phyloP scores from a whole-genome alignment of 2,329 filamentous ascomycete genomes.

The Exophiala bonariae region DNA sequence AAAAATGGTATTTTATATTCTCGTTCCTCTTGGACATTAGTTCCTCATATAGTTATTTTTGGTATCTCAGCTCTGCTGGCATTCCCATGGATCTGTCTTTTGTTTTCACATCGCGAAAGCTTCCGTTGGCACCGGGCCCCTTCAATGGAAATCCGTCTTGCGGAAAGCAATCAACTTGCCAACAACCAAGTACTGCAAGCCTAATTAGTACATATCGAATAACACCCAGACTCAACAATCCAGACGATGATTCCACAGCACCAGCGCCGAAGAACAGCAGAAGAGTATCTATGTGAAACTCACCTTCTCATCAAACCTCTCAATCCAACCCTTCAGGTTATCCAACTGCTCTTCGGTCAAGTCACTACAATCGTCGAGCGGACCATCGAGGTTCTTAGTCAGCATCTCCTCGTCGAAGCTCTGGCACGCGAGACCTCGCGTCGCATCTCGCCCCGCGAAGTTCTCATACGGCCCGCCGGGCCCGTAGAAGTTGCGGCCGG shows the following conservation, averaged over 20 bases:
- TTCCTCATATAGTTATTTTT: too few relatives aligned
- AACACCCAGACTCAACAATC: too few relatives aligned
- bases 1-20: too few relatives aligned
- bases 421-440: constrained; percentile 79
- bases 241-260: too few relatives aligned
- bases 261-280: too few relatives aligned
- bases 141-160: constrained; percentile 42
- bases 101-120: too few relatives aligned
- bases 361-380: constrained; percentile 73
- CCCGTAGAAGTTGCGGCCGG: constrained; percentile 91
- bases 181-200: constrained; percentile 75
- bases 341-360: constrained; percentile 76
- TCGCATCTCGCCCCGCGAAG: constrained; percentile 91
- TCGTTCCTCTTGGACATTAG: too few relatives aligned
- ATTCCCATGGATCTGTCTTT: too few relatives aligned
- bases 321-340: constrained; percentile 86
- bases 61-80: too few relatives aligned
- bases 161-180: constrained; percentile 72
- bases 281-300: too few relatives aligned
- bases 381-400: constrained; percentile 83
- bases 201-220: not conserved
- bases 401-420: constrained; percentile 96
- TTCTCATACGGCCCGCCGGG: constrained; percentile 94
- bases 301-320: constrained; percentile 79
- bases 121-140: too few relatives aligned